A percentile compares a stretch with the other conserved stretches of the same genome.
These are phyloP conservation scores for Euphrasia arctica DNA, from an alignment of 305 asterid genomes.

Conservation along the genomic window DNA sequence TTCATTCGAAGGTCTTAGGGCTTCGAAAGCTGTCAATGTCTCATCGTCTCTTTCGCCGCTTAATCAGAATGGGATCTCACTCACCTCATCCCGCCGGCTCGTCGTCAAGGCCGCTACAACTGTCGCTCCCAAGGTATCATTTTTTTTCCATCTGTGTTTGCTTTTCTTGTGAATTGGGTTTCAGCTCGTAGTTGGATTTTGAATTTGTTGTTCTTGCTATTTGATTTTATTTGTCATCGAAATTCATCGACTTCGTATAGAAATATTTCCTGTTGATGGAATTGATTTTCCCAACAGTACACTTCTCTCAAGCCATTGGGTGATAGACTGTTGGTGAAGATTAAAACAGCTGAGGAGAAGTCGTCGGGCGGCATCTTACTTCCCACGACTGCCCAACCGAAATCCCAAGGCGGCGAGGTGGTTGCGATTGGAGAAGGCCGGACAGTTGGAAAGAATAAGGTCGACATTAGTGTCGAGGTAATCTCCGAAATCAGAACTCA, in stretches of 20 bases:
- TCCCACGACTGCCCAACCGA: slow-evolving; percentile 58
- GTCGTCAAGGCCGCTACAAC: slow-evolving; percentile 63
- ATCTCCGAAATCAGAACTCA: slow-evolving; percentile 26
- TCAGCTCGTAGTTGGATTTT: background rate
- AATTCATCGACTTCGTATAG: no score
- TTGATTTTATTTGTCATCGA: background rate
- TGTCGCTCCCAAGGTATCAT: slow-evolving; percentile 69
- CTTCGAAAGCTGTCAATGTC: slow-evolving; percentile 34
- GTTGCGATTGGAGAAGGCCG: slow-evolving; percentile 97
- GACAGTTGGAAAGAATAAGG: slow-evolving; percentile 63
- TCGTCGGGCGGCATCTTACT: slow-evolving; percentile 68
- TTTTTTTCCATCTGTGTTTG: slow-evolving; percentile 27
- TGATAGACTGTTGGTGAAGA: slow-evolving; percentile 70
- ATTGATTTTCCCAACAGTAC: slow-evolving; percentile 37
- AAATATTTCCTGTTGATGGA: background rate
- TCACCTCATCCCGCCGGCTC: slow-evolving; percentile 44
- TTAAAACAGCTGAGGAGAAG: slow-evolving; percentile 60
- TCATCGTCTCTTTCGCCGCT: slow-evolving; percentile 28
- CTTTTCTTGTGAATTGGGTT: background rate
- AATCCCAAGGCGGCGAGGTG: slow-evolving; percentile 88
- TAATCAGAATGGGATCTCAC: slow-evolving; percentile 32
- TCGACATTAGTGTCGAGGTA: slow-evolving; percentile 71
- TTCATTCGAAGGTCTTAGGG: slow-evolving; percentile 42
- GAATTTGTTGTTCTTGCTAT: background rate
- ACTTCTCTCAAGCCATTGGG: slow-evolving; percentile 79